Evolutionary conservation across 345 rosid species (phyloP), one percentile per base, ranked within the genome.

Genomic region (Lepidium didymum): DNA sequence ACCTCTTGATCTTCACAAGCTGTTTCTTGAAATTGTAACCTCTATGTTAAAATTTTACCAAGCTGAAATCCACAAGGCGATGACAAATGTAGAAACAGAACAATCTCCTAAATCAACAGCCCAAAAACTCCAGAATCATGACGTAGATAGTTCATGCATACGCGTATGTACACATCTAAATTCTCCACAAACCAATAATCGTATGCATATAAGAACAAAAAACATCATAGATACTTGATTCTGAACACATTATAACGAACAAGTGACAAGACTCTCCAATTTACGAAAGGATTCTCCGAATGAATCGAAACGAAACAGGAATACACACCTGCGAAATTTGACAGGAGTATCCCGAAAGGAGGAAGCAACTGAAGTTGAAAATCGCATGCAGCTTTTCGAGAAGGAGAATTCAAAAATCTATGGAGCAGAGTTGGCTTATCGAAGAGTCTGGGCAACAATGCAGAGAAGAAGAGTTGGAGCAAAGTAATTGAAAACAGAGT

Each of bases 301-400:
- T n/a, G n/a, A n/a, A 18, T 5, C 2, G 5, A 55, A 43, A 23
- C 45, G 3, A 16, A 36, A 25, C 62, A 54, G 38, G 38, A n/a
- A 51, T 35, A 64, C 63, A 56, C 67, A 73, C 67, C 72, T 73
- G 67, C 14, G 35, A 58, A 58, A 29, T 29, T 58, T 33, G 25
- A 15, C 33, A 2, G 0, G 49, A 53, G 46, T 10, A 13, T 37
- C 49, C 3, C 14, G 36, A 61, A 8, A n/a, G 8, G 10, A 15
- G 43, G 31, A 54, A 55, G 49, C 25, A 45, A 31, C 37, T 46
- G n/a, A 66, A 56, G 31, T 31, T 56, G n/a, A 49, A 29, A 40
- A 55, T 37, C 43, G 70, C 70, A 56, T 56, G 76, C 68, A 62
- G 60, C 52, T 4, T 18, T 47, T 6, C 10, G 12, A 0, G 6